These are phyloP conservation scores for Lentinula guzmanii DNA, from an alignment of 768 basidiomycete genomes.

Conservation along the genomic window DNA sequence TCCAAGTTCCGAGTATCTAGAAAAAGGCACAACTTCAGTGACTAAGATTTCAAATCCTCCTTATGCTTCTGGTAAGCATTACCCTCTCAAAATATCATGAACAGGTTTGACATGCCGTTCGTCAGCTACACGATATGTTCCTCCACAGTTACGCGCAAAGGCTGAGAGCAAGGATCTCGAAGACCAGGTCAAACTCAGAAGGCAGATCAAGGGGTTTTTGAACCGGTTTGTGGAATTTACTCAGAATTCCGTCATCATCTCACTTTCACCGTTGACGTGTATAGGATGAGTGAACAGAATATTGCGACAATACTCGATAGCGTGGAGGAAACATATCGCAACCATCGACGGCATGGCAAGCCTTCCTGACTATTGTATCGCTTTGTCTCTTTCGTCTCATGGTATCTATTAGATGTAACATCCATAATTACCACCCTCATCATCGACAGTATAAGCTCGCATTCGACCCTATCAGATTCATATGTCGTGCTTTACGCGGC, in stretches of 20 bases:
- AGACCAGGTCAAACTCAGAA: conserved; percentile 49
- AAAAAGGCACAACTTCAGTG: conserved; percentile 25
- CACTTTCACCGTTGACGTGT: background rate
- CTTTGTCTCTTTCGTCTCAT: background rate
- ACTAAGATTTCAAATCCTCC: background rate
- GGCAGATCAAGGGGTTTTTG: conserved; percentile 80
- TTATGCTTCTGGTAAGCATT: conserved; percentile 9
- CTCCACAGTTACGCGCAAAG: conserved; percentile 65
- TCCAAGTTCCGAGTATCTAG: conserved; percentile 10
- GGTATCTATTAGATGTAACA: conserved; percentile 60
- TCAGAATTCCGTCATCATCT: background rate
- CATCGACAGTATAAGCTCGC: conserved; percentile 72
- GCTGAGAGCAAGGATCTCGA: conserved; percentile 26
- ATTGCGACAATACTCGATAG: conserved; percentile 67
- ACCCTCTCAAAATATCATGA: background rate
- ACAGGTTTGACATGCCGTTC: conserved; percentile 3
- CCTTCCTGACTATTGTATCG: background rate
- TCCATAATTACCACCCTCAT: conserved; percentile 71
- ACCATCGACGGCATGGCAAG: conserved; percentile 71
- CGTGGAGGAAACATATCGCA: conserved; percentile 73
- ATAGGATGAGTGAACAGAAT: conserved; percentile 87
- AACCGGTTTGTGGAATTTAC: conserved; percentile 52
- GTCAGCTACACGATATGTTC: conserved; percentile 59
- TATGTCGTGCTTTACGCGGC: conserved; percentile 87
- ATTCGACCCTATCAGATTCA: conserved; percentile 78